Conservation (phyloP, 1,284 basidiomycete genomes). For the Ganoderma leucocontextum region DNA sequence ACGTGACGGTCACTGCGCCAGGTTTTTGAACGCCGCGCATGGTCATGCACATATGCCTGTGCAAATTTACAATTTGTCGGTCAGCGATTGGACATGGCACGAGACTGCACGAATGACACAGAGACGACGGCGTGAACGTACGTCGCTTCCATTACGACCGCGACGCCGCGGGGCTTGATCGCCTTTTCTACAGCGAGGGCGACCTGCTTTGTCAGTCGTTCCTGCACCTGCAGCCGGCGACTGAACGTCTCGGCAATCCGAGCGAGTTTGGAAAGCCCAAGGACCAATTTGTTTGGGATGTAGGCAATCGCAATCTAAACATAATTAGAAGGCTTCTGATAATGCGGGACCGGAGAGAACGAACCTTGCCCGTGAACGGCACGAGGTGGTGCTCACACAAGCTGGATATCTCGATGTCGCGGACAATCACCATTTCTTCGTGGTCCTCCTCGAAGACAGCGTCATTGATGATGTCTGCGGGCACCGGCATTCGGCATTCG, state of each 20-base stretch:
- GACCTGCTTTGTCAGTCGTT: conserved; percentile 97
- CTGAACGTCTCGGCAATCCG: conserved; percentile 98
- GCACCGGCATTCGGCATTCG: conserved; percentile 16
- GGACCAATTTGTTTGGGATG: conserved; percentile 94
- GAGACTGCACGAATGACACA: background rate
- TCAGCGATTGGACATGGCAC: conserved; percentile 16
- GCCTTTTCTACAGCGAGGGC: conserved; percentile 98
- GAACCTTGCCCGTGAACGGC: conserved; percentile 96
- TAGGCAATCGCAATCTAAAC: conserved; percentile 81
- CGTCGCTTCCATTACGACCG: conserved; percentile 99
- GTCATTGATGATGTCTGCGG: conserved; percentile 95
- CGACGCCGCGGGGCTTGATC: conserved; percentile 96
- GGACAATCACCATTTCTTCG: conserved; percentile 99
- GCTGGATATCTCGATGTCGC: conserved; percentile 97
- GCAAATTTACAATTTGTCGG: conserved; percentile 22
- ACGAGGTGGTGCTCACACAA: conserved; percentile 99
- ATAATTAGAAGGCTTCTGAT: conserved; percentile 23
- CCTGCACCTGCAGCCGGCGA: conserved; percentile 95
- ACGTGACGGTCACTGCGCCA: conserved; percentile 94
- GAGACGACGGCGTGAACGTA: conserved; percentile 53
- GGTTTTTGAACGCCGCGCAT: conserved; percentile 99
- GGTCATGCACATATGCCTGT: conserved; percentile 98
- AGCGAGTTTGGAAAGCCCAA: conserved; percentile 97
- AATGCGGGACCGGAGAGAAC: conserved; percentile 38
- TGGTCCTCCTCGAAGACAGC: conserved; percentile 99